Evolutionary conservation across 2,329 filamentous ascomycete genomes (phyloP), one percentile per base, ranked within the genome.

Genomic region (Fusarium verrucosum): DNA sequence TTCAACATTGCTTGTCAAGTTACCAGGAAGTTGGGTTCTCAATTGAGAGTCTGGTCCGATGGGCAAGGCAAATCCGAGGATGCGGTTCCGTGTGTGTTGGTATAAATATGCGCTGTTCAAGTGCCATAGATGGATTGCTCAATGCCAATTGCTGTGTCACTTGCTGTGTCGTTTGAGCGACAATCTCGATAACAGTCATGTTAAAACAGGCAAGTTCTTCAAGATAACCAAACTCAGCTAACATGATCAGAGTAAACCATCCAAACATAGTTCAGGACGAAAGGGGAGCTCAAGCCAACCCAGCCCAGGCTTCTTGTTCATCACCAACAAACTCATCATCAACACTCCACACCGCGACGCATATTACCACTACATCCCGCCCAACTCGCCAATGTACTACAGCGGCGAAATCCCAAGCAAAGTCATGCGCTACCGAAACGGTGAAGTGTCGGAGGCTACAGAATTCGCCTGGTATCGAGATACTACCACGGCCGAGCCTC

Each of bases 371-470:
- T 47, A 22, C 1, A 45, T 76, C 5, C 79, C 79, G 0, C 79
- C 77, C 0, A 38, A 2, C 6, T 20, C 7, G 1, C 54, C 68
- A 1, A 14, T 9, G 0, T 53, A 55, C 3, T 80, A 79, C 46
- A 20, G 8, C 0, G 16, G 32, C 1, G 78, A 80, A 52, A 35
- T 41, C 0, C 20, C 51, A 4, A 77, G 77, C 30, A 52, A 19
- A 10, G 77, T 80, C 4, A 78, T 80, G 73, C 70, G 75, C 16
- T 81, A 79, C 54, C 13, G 42, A 0, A 52, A 74, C 37, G 77
- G 78, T 6, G 30, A 58, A 5, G 54, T 81, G 13, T 61, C 60
- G 0, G 66, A 60, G 2, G 73, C 69, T 0, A 7, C 9, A 1
- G 66, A 56, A 0, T 75, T 69, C 46, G 1, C 7, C 1, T 77